A percentile compares a stretch with the other conserved stretches of the same genome.
Conservation (phyloP, 345 rosid genomes). For the Aquilaria yunnanensis region DNA sequence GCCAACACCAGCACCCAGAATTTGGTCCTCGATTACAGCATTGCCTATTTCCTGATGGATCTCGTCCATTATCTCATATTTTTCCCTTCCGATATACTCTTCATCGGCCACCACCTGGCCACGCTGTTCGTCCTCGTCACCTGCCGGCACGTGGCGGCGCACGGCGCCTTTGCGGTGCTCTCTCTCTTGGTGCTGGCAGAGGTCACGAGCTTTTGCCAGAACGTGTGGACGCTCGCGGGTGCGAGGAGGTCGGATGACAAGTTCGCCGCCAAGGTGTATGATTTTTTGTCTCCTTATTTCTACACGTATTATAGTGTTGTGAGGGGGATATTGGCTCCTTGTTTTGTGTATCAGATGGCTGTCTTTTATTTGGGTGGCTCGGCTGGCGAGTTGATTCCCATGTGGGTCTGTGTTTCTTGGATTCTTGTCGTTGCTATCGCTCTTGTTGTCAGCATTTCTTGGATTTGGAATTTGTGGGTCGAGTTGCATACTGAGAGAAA, state of each 20-base stretch:
- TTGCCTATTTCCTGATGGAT: conserved; percentile 76
- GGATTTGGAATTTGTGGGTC: conserved; percentile 79
- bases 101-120: conserved; percentile 85
- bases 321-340: conserved; percentile 66
- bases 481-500: conserved; percentile 49
- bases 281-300: conserved; percentile 60
- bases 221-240: conserved; percentile 77
- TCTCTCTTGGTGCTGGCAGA: conserved; percentile 68
- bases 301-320: conserved; percentile 59
- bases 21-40: conserved; percentile 67
- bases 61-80: conserved; percentile 73
- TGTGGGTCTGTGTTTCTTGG: conserved; percentile 94
- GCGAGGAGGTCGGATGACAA: conserved; percentile 46
- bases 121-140: conserved; percentile 85
- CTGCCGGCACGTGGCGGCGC: conserved; percentile 59
- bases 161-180: conserved; percentile 73
- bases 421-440: conserved; percentile 57
- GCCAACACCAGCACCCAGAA: conserved; percentile 46
- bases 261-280: conserved; percentile 48
- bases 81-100: conserved; percentile 68
- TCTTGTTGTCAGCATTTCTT: conserved; percentile 64
- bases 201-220: conserved; percentile 85
- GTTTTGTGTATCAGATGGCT: conserved; percentile 56
- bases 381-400: conserved; percentile 54
- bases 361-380: conserved; percentile 42